Evolutionary conservation across 164 flowering plant species (phyloP), one percentile per base, ranked within the genome.

Genomic region (Chloranthus sessilifolius): DNA sequence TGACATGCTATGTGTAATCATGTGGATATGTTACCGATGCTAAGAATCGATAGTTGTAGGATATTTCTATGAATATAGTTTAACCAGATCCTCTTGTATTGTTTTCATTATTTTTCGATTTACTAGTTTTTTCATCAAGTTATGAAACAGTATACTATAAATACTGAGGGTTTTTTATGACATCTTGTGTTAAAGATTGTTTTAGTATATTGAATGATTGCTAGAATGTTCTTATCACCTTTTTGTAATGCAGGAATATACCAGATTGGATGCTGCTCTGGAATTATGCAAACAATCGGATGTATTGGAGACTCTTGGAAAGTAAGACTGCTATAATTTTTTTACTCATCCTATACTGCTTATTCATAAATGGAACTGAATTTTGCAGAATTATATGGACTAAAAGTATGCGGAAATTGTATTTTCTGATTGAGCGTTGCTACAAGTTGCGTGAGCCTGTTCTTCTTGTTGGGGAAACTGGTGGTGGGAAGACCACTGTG

Each of bases 381-480:
- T 7, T 20, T 35, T 72, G 68, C 79, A 85, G 94, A 41, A 69
- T 88, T 39, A 57, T 69, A 20, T 78, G 79, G 85, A 94, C 97
- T 20, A 56, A 35, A 58, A 87, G 87, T 49, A 81, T 94, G 95
- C 37, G 52, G 73, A 77, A 97, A 50, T 63, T 94, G 63, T 87
- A 62, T 56, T 84, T 76, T 67, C 96, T 94, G 43, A 71, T 94
- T 29, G 77, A 74, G 50, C 90, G 97, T 36, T 94, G 96, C 61
- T 85, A 68, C 63, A 60, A 62, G 61, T 41, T 81, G 60, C 83
- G 81, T 41, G 97, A 94, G 58, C 99, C 99, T 50, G 96, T 94
- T 17, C 92, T 94, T 30, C 97, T 94, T 62, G 92, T 94, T 69
- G 99, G 99, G 42, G 99, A 89, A 71, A 94, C 99, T 43, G 96